These are phyloP conservation scores for Trametes pubescens DNA, from an alignment of 1,284 basidiomycete species.

Conservation along the genomic window DNA sequence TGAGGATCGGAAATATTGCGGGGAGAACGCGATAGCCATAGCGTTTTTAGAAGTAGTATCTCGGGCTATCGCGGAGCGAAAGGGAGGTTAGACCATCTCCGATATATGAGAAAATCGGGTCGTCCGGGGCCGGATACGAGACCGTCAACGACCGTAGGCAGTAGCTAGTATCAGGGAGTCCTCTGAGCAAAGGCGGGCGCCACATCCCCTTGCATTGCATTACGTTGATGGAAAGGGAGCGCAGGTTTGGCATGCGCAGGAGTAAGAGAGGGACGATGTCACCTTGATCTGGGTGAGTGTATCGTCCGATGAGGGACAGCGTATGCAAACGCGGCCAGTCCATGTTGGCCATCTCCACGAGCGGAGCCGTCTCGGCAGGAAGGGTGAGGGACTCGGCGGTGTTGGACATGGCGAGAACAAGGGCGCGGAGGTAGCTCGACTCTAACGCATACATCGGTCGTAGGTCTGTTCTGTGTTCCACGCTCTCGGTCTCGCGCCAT, in stretches of 20 bases:
- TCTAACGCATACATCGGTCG: neutral
- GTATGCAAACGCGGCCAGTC: conserved; percentile 4
- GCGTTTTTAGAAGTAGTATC: neutral
- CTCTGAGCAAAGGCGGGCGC: neutral
- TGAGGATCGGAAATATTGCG: neutral
- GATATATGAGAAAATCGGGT: conserved; percentile 7
- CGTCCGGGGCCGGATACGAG: conserved; percentile 14
- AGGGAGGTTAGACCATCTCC: neutral
- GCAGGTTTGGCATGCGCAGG: conserved; percentile 1
- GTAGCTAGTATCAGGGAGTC: neutral
- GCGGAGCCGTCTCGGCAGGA: conserved; percentile 11
- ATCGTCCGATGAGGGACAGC: neutral
- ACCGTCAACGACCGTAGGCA: conserved; percentile 6
- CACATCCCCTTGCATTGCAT: neutral
- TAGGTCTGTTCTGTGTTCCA: neutral
- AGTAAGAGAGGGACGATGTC: neutral
- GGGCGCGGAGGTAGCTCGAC: neutral
- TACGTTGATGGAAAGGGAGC: neutral
- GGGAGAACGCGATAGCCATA: neutral
- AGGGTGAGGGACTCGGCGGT: conserved; percentile 8
- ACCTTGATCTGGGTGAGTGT: neutral
- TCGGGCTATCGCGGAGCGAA: conserved; percentile 1
- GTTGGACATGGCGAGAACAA: neutral
- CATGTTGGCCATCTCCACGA: conserved; percentile 2
- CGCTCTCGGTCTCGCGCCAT: neutral